These are phyloP conservation scores for Microbotryum intermedium DNA, from an alignment of 1,284 basidiomycete genomes.

Conservation along the genomic window DNA sequence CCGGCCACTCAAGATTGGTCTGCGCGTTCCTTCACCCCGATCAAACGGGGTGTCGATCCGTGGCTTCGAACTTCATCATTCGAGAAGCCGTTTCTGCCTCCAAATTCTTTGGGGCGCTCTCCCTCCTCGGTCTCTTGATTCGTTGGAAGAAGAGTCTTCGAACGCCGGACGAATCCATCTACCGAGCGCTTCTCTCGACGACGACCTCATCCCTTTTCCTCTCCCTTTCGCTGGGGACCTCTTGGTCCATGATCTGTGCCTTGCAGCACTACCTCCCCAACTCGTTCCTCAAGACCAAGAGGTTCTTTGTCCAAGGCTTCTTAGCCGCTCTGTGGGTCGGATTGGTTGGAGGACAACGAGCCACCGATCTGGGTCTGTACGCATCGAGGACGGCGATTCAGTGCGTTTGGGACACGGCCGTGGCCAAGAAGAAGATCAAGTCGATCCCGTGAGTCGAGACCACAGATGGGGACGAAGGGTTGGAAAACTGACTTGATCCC, in stretches of 20 bases:
- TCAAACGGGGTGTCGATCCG: not conserved
- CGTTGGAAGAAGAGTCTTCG: slow-evolving; percentile 3
- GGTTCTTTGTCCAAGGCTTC: slow-evolving; percentile 5
- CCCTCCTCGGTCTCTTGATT: not conserved
- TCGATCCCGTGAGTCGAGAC: not conserved
- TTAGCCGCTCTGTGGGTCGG: slow-evolving; percentile 7
- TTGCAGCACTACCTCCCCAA: slow-evolving; percentile 3
- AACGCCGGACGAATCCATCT: not conserved
- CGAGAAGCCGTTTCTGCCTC: not conserved
- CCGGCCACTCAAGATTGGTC: not conserved
- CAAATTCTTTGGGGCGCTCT: slow-evolving; percentile 6
- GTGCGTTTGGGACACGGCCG: slow-evolving; percentile 2
- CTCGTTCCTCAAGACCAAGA: not conserved
- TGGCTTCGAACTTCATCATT: not conserved
- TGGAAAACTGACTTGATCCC: not conserved
- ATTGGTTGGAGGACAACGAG: not conserved
- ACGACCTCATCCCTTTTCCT: slow-evolving; percentile 4
- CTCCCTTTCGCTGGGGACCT: slow-evolving; percentile 2
- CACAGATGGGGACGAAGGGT: no score
- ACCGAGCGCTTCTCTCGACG: not conserved
- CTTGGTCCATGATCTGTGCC: slow-evolving; percentile 6
- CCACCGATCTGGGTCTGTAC: slow-evolving; percentile 1
- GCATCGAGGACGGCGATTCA: not conserved
- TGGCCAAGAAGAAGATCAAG: not conserved
- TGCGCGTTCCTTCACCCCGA: slow-evolving; percentile 9